These are phyloP conservation scores for Ogataea saltuana DNA, from an alignment of 805 yeast genomes.

Conservation along the genomic window DNA sequence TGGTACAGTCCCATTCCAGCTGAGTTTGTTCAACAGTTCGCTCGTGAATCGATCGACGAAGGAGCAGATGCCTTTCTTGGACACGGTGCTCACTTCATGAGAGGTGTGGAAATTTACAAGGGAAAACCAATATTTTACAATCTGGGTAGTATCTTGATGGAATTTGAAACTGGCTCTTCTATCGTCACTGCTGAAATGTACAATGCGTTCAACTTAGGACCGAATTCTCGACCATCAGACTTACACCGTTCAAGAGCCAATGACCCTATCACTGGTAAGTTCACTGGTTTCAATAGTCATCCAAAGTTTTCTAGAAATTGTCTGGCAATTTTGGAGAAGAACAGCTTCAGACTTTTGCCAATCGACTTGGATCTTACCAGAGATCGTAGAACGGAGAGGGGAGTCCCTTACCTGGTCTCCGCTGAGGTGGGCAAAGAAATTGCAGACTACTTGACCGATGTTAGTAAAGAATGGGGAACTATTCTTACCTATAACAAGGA, in stretches of 20 bases:
- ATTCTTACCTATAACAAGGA: conserved; percentile 23
- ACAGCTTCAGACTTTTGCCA: conserved; percentile 27
- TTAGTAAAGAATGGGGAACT: conserved; percentile 30
- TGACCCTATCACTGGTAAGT: conserved; percentile 26
- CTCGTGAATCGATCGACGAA: conserved; percentile 28
- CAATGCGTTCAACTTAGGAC: conserved; percentile 26
- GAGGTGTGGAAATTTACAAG: conserved; percentile 33
- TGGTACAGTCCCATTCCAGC: conserved; percentile 35
- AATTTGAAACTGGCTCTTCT: conserved; percentile 31
- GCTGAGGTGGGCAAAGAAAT: conserved; percentile 27
- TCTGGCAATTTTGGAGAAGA: conserved; percentile 28
- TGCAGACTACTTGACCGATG: conserved; percentile 27
- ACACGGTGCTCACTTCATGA: conserved; percentile 34
- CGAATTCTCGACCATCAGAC: conserved; percentile 32
- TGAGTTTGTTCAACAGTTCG: conserved; percentile 29
- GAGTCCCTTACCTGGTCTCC: conserved; percentile 30
- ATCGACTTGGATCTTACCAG: conserved; percentile 31
- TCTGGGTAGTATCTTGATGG: conserved; percentile 31
- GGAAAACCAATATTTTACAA: conserved; percentile 33
- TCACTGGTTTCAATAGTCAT: conserved; percentile 30
- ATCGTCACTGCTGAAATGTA: conserved; percentile 31
- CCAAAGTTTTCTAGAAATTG: conserved; percentile 31
- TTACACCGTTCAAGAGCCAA: conserved; percentile 30
- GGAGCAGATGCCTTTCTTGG: conserved; percentile 34
- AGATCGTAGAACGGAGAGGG: conserved; percentile 26